Percentiles rank a stretch among this genome's conserved stretches.
These are phyloP conservation scores for Nakaseomyces glabratus DNA, from an alignment of 1,139 yeast genomes.

Conservation along the genomic window DNA sequence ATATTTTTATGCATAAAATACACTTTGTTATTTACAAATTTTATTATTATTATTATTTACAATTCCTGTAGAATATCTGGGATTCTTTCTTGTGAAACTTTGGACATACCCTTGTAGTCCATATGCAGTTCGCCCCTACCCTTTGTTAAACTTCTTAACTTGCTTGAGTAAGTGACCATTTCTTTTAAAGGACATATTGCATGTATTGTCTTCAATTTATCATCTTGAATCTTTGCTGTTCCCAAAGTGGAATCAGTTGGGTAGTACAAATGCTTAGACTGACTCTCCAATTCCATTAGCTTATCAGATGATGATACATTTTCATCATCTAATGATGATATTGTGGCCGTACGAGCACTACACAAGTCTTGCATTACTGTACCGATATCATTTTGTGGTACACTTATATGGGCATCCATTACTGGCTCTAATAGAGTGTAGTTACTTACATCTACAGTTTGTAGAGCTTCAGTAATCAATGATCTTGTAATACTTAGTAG, in stretches of 20 bases:
- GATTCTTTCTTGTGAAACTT: conserved; percentile 43
- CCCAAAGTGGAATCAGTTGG: conserved; percentile 48
- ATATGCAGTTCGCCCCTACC: conserved; percentile 82
- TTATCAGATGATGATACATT: conserved; percentile 22
- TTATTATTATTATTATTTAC: too few relatives aligned
- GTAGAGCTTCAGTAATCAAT: conserved; percentile 13
- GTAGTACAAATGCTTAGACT: conserved; percentile 44
- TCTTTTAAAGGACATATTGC: conserved; percentile 82
- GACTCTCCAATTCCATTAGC: conserved; percentile 40
- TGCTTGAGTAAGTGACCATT: conserved; percentile 81
- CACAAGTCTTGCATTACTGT: conserved; percentile 73
- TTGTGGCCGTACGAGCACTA: conserved; percentile 62
- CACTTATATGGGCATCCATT: conserved; percentile 68
- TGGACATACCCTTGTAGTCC: conserved; percentile 67
- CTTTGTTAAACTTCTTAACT: conserved; percentile 73
- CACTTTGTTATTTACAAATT: too few relatives aligned
- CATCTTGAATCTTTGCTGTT: conserved; percentile 17
- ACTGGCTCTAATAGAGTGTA: conserved; percentile 73
- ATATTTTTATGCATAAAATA: not conserved
- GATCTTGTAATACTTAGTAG: conserved; percentile 20
- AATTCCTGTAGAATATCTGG: conserved; percentile 9
- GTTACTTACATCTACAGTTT: conserved; percentile 14
- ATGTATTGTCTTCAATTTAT: conserved; percentile 42
- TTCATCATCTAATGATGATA: conserved; percentile 55
- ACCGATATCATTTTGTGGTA: conserved; percentile 68